These are phyloP conservation scores for Claviceps monticola DNA, from an alignment of 2,329 filamentous ascomycete genomes.

Conservation along the genomic window DNA sequence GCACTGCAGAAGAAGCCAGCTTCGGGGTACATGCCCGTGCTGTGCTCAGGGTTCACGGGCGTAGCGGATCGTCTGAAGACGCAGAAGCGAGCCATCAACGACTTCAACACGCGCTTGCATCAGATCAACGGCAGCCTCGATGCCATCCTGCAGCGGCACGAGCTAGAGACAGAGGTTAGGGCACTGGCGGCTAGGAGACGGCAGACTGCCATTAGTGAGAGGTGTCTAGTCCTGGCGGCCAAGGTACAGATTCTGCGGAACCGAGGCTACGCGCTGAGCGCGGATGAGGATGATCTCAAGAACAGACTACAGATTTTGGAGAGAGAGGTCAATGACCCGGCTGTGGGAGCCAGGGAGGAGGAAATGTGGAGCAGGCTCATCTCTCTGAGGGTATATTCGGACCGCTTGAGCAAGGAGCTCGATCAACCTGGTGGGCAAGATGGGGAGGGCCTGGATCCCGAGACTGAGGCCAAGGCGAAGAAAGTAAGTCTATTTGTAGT, in stretches of 20 bases:
- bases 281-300: constrained; percentile 65
- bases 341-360: constrained; percentile 61
- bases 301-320: constrained; percentile 57
- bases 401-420: constrained; percentile 59
- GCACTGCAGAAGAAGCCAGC: constrained; percentile 68
- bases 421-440: constrained; percentile 49
- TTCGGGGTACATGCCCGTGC: constrained; percentile 61
- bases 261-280: constrained; percentile 65
- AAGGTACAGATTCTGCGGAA: constrained; percentile 72
- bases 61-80: constrained; percentile 58
- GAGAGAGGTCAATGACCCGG: constrained; percentile 58
- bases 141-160: constrained; percentile 60
- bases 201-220: constrained; percentile 58
- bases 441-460: constrained; percentile 48
- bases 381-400: constrained; percentile 57
- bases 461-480: constrained; percentile 57
- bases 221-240: constrained; percentile 61
- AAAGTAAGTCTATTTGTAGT: constrained; percentile 39
- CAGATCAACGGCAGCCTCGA: constrained; percentile 65
- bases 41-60: constrained; percentile 59
- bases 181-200: constrained; percentile 58
- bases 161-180: constrained; percentile 61
- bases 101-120: constrained; percentile 60
- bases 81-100: constrained; percentile 54
- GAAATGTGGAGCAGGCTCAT: constrained; percentile 78